Percentiles rank a stretch among this genome's conserved stretches.
phyloP scores from a whole-genome alignment of 1,139 yeast species.

The Geotrichum aggregatum region DNA sequence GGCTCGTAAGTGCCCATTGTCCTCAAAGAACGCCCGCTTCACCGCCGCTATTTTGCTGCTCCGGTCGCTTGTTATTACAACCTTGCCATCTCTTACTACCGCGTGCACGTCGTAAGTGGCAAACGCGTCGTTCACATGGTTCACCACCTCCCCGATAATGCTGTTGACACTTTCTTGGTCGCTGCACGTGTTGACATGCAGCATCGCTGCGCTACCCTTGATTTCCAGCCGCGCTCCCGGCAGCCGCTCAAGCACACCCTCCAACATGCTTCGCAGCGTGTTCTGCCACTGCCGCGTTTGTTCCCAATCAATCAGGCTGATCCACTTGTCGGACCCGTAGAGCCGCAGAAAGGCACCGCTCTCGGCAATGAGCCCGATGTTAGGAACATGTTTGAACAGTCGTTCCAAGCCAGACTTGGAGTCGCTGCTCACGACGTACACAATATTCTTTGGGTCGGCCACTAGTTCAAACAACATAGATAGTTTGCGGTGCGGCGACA shows the following conservation, averaged over 20 bases:
- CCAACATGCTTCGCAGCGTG: constrained; percentile 54
- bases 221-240: constrained; percentile 73
- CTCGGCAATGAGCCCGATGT: constrained; percentile 82
- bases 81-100: constrained; percentile 54
- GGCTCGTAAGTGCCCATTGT: constrained; percentile 14
- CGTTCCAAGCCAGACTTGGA: constrained; percentile 62
- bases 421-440: constrained; percentile 66
- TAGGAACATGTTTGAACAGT: constrained; percentile 61
- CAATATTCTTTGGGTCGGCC: constrained; percentile 54
- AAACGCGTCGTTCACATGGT: constrained; percentile 76
- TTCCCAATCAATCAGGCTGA: constrained; percentile 53
- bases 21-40: constrained; percentile 26
- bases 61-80: constrained; percentile 28
- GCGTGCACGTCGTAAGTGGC: constrained; percentile 69
- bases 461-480: constrained; percentile 46
- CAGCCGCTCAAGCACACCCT: constrained; percentile 67
- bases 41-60: constrained; percentile 29
- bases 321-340: constrained; percentile 52
- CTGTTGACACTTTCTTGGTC: constrained; percentile 55
- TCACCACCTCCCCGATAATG: constrained; percentile 78
- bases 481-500: constrained; percentile 37
- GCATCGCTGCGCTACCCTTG: constrained; percentile 70
- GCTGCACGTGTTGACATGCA: constrained; percentile 42
- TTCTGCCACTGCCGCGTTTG: constrained; percentile 59
- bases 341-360: constrained; percentile 62